Base-by-base conservation (phyloP, 495 filamentous ascomycete species). In the Talaromyces wortmannii region DNA sequence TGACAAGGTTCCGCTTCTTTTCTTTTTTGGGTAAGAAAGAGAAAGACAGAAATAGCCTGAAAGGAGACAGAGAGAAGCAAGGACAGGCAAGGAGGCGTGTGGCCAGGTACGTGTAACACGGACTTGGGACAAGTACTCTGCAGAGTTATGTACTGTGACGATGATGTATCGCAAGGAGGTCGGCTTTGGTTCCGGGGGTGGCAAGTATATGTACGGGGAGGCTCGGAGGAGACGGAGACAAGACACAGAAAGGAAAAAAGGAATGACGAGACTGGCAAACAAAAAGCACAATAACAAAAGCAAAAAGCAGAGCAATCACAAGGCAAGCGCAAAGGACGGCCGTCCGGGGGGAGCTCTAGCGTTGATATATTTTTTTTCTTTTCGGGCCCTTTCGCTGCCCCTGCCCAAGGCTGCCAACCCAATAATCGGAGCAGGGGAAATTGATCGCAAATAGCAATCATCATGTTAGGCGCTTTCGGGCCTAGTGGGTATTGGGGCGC, bases 301-400 rank as follows among this genome's bases (percentile, higher is more conserved):
- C 12, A 33, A 43, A 31, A 31, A 49, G 32, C 36, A 50, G 47
- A 33, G 61, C 65, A 69, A 58, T 63, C 56, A 61, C 52, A 58
- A 5, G 8, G 36, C 13, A 2, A 5, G 36, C 8, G 8, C 13
- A 13, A 8, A 40, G 33, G 33, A 10, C 2, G 1, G 8, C 36
- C 8, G 8, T 40, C 8, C 8, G 36, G 49, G 58, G 64, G 59
- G 60, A 58, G 42, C 11, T 51, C 61, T 67, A 60, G 60, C 56
- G n/a, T 50, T 4, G 10, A 40, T 52, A 52, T 36, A 52, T 16
- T 40, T 40, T 10, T 40, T 40, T 40, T 2, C 13, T 13, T 40
- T 40, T 40, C 36, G 36, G 36, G 36, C 36, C 13, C 13, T 40
- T 40, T 40, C 13, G 36, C 13, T 13, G 8, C 36, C 36, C 36